These are phyloP conservation scores for Meyerozyma elateridarum DNA, from an alignment of 1,139 yeast genomes.

Conservation along the genomic window DNA sequence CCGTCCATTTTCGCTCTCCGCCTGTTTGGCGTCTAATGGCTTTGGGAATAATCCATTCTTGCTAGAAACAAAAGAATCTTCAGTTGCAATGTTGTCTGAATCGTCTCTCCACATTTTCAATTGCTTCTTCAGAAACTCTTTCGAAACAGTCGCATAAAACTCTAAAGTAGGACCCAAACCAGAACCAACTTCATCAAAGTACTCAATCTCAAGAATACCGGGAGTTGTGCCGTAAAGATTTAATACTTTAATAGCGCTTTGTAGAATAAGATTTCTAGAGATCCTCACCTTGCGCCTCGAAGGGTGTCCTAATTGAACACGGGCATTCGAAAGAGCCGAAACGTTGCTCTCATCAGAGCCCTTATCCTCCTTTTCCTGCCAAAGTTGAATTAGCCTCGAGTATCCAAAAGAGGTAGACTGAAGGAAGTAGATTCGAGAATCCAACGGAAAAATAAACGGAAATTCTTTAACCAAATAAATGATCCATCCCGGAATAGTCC, in stretches of 20 bases:
- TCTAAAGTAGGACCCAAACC: slow-evolving; percentile 96
- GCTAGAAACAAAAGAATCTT: slow-evolving; percentile 38
- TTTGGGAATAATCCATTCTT: slow-evolving; percentile 67
- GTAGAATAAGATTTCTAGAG: slow-evolving; percentile 64
- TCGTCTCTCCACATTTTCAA: slow-evolving; percentile 69
- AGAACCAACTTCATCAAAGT: slow-evolving; percentile 89
- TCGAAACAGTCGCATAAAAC: slow-evolving; percentile 79
- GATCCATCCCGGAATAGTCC: slow-evolving; percentile 84
- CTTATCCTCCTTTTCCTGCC: slow-evolving; percentile 49
- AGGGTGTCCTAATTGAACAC: slow-evolving; percentile 65
- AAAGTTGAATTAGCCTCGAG: slow-evolving; percentile 73
- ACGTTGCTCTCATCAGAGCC: slow-evolving; percentile 9
- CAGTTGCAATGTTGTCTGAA: slow-evolving; percentile 18
- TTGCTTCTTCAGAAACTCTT: slow-evolving; percentile 57
- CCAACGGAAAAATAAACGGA: slow-evolving; percentile 84
- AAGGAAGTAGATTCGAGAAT: slow-evolving; percentile 69
- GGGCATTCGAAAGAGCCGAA: slow-evolving; percentile 12
- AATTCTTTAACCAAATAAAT: slow-evolving; percentile 64
- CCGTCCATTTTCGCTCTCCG: slow-evolving; percentile 32
- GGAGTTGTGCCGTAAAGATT: slow-evolving; percentile 76
- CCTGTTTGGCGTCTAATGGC: slow-evolving; percentile 43
- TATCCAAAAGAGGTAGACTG: slow-evolving; percentile 92
- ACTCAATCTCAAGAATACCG: slow-evolving; percentile 81
- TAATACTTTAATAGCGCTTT: slow-evolving; percentile 77
- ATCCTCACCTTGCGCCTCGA: slow-evolving; percentile 78